Conservation (phyloP, 768 basidiomycete genomes). For the Kwoniella dejecticola region DNA sequence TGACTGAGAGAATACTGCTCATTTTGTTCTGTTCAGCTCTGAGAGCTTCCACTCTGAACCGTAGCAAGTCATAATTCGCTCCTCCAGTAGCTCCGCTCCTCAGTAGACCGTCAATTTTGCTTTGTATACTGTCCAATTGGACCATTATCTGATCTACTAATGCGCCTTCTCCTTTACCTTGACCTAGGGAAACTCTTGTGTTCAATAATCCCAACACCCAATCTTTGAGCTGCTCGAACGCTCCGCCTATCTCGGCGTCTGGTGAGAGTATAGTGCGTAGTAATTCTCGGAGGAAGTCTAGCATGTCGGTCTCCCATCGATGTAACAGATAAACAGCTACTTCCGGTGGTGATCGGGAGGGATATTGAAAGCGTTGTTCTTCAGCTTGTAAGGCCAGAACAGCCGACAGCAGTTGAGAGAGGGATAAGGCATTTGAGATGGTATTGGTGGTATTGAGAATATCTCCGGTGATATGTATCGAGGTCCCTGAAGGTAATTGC, state of each 20-base stretch:
- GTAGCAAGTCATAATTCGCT: constrained; percentile 32
- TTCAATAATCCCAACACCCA: constrained; percentile 34
- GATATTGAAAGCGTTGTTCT: constrained; percentile 31
- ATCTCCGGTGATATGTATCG: constrained; percentile 34
- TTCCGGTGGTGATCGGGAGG: constrained; percentile 38
- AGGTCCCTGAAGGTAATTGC: constrained; percentile 29
- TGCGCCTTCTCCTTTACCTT: constrained; percentile 36
- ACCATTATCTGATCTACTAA: constrained; percentile 43
- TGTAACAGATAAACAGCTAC: constrained; percentile 38
- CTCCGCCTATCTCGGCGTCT: constrained; percentile 23
- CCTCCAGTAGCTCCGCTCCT: constrained; percentile 19
- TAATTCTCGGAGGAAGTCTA: constrained; percentile 40
- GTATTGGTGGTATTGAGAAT: constrained; percentile 28
- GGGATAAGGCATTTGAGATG: constrained; percentile 33
- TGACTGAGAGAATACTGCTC: constrained; percentile 26
- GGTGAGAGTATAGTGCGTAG: constrained; percentile 31
- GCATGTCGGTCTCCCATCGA: constrained; percentile 31
- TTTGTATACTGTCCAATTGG: constrained; percentile 38
- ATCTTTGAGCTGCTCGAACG: constrained; percentile 35
- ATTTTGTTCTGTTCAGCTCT: constrained; percentile 44
- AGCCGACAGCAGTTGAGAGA: constrained; percentile 44
- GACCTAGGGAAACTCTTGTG: constrained; percentile 22
- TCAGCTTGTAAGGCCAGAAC: constrained; percentile 42
- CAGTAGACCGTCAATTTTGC: constrained; percentile 22
- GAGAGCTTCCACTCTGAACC: constrained; percentile 34